Base-by-base conservation (phyloP, 306 rosid genomes). In the Cotoneaster glaucophyllus region DNA sequence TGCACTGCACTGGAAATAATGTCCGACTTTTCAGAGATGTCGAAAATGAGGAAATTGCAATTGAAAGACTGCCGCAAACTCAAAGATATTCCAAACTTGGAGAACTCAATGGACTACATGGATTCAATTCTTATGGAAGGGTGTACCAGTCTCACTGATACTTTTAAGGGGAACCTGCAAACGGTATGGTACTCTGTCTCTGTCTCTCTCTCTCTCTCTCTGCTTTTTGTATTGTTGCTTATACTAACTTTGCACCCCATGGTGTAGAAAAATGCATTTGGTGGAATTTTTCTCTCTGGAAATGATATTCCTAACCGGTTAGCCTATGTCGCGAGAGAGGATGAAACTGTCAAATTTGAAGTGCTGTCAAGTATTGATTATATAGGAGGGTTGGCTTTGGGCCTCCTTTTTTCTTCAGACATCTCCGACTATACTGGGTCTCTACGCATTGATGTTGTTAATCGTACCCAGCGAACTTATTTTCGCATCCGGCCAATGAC, bases 121-220 rank as follows among this genome's bases (percentile, higher is more conserved):
- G 26, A 25, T 25, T 25, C 1, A 25, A 25, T 82, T 19, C 64
- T 9, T 3, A 58, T 75, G 75, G 64, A 22, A 25, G 64, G 73
- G 24, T 76, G 69, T 41, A 71, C 19, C 39, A 76, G 29, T 19
- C 15, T 83, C 2, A 3, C 26, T 22, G 29, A 56, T 15, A 2
- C 50, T 26, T 29, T 71, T 10, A 52, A 53, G 24, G 66, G 45
- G 24, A 28, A 61, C 19, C 53, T 83, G n/a, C 28, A 61, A 29
- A 50, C 62, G 84, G 84, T 83, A 77, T 4, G 28, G 65, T 74
- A 13, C 31, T 64, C n/a, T n/a, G n/a, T n/a, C n/a, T n/a, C n/a
- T n/a, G n/a, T n/a, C 41, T 22, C 44, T 44, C 72, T 43, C 34
- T 44, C 73, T 1, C 28, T 8, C 52, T 4, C 26, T 25, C 22